These are phyloP conservation scores for Haplosporangium gracile DNA, from an alignment of 192 early-diverging fungal genomes.

Conservation along the genomic window DNA sequence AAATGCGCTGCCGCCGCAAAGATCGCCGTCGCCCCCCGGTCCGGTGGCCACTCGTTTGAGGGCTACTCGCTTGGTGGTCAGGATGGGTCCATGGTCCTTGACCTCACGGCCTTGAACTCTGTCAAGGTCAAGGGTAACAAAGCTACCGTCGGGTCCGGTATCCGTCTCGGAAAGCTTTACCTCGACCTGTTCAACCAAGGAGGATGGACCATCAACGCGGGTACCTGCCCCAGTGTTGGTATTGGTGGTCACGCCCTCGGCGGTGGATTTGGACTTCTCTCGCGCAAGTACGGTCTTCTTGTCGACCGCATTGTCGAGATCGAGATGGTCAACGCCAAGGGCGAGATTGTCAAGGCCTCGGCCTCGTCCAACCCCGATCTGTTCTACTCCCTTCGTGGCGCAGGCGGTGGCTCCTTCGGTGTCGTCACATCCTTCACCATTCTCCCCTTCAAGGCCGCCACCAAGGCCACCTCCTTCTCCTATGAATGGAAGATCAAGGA, in stretches of 20 bases:
- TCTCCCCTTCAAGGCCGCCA: slow-evolving; percentile 32
- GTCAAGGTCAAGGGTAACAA: slow-evolving; percentile 32
- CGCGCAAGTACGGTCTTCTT: slow-evolving; percentile 65
- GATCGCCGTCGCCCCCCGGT: slow-evolving; percentile 53
- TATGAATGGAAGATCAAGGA: slow-evolving; percentile 32
- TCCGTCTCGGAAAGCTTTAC: slow-evolving; percentile 68
- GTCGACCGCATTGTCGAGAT: slow-evolving; percentile 63
- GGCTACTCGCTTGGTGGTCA: slow-evolving; percentile 61
- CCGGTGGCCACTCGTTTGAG: slow-evolving; percentile 73
- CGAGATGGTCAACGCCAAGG: slow-evolving; percentile 62
- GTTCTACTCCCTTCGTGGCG: slow-evolving; percentile 75
- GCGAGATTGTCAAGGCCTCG: slow-evolving; percentile 59
- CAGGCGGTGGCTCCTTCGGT: slow-evolving; percentile 65
- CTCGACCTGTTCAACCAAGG: slow-evolving; percentile 43
- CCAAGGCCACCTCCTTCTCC: slow-evolving; percentile 51
- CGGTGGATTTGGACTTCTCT: slow-evolving; percentile 68
- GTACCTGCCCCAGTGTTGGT: slow-evolving; percentile 72
- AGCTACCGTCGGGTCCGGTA: slow-evolving; percentile 64
- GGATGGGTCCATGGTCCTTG: slow-evolving; percentile 64
- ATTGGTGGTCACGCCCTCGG: slow-evolving; percentile 69
- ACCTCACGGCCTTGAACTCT: slow-evolving; percentile 57
- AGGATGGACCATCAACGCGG: slow-evolving; percentile 61
- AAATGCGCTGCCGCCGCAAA: slow-evolving; percentile 47
- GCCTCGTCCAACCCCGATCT: slow-evolving; percentile 62
- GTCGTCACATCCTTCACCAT: slow-evolving; percentile 60